Evolutionary conservation across 192 early-diverging fungal genomes (phyloP).

Genomic region (Podila clonocystis): DNA sequence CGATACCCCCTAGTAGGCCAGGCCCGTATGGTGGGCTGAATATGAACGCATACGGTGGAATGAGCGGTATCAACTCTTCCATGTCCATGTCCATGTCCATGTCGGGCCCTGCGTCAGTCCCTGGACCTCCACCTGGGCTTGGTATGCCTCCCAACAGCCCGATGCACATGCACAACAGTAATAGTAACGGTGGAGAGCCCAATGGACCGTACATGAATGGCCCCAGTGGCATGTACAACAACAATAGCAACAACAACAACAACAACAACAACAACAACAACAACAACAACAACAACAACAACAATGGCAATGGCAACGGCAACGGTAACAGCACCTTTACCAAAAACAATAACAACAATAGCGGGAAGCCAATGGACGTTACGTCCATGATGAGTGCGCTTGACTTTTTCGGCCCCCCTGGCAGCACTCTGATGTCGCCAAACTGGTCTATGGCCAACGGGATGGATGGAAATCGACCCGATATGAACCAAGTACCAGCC

Average conservation of each 20-base stretch:
- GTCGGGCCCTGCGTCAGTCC: not conserved
- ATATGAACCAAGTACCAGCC: not conserved
- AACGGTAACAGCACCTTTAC: not conserved
- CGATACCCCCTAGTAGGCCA: slow-evolving; percentile 11
- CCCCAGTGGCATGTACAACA: not conserved
- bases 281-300: slow-evolving; percentile 4
- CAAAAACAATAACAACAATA: not conserved
- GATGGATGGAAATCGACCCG: not conserved
- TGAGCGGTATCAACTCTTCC: slow-evolving; percentile 5
- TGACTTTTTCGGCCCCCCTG: slow-evolving; percentile 33
- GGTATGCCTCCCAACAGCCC: slow-evolving; percentile 13
- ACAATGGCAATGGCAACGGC: slow-evolving; percentile 8
- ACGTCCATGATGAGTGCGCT: slow-evolving; percentile 45
- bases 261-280: slow-evolving; percentile 7
- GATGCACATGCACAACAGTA: slow-evolving; percentile 5
- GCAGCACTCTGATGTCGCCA: slow-evolving; percentile 3
- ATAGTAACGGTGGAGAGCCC: not conserved
- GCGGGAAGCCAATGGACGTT: slow-evolving; percentile 31
- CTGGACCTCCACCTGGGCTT: slow-evolving; percentile 37
- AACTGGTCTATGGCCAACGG: slow-evolving; percentile 18
- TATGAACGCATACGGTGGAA: slow-evolving; percentile 10
- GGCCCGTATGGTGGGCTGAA: slow-evolving; percentile 20
- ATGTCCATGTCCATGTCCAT: slow-evolving; percentile 17
- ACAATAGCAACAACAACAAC: not conserved
- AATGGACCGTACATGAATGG: slow-evolving; percentile 3